A percentile compares a stretch with the other conserved stretches of the same genome.
Conservation (phyloP, 2,329 filamentous ascomycete species). For the Torrubiella hemipterigena region DNA sequence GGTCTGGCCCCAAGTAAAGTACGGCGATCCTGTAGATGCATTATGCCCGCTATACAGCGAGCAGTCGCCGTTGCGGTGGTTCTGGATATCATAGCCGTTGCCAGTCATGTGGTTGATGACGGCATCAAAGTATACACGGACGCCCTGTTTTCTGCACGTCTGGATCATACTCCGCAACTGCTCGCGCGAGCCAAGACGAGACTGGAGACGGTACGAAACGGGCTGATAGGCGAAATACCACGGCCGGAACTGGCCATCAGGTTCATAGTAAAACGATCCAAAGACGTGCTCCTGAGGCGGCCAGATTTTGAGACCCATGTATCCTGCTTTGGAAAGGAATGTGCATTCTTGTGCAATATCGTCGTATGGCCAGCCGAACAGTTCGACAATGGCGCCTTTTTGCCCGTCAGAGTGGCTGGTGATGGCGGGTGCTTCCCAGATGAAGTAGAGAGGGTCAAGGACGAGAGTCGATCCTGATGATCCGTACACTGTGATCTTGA, state of each 20-base stretch:
- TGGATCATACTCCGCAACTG: conserved; percentile 3
- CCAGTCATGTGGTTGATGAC: conserved; percentile 5
- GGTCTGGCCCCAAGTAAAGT: conserved; percentile 2
- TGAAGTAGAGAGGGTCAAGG: conserved; percentile 3
- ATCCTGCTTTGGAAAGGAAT: conserved; percentile 1
- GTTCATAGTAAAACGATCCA: conserved; percentile 2
- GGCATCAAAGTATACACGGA: conserved; percentile 3
- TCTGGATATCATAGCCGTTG: conserved; percentile 3
- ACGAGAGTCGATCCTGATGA: neutral
- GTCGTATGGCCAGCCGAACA: conserved; percentile 4
- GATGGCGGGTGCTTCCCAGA: conserved; percentile 1
- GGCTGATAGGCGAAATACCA: conserved; percentile 4
- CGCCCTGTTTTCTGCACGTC: conserved; percentile 1
- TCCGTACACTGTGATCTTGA: conserved; percentile 1
- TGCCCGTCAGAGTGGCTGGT: neutral
- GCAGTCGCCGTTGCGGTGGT: conserved; percentile 3
- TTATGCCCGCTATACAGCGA: conserved; percentile 3
- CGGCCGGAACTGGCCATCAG: conserved; percentile 3
- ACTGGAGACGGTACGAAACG: conserved; percentile 2
- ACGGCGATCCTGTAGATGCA: conserved; percentile 1
- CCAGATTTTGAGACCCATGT: conserved; percentile 3
- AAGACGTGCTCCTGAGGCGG: conserved; percentile 2
- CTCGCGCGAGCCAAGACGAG: conserved; percentile 1
- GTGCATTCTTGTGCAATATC: conserved; percentile 3
- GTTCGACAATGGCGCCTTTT: conserved; percentile 3